Evolutionary conservation across 495 filamentous ascomycete genomes (phyloP).

Genomic region (Pyronema domesticum): DNA sequence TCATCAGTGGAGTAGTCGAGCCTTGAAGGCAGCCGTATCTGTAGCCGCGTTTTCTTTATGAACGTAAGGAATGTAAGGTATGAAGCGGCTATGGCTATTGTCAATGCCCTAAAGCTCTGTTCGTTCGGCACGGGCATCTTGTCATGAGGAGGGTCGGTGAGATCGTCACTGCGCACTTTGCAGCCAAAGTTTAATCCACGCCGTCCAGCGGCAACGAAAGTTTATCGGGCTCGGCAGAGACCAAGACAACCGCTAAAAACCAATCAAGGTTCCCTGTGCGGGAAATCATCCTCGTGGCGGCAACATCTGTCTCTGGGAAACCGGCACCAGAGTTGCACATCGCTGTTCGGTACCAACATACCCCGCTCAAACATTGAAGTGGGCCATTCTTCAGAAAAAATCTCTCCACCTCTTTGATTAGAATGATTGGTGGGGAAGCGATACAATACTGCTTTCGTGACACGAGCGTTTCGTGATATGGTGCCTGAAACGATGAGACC

Average conservation of each 20-base stretch:
- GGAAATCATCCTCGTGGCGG: not conserved
- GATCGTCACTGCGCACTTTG: too few relatives aligned
- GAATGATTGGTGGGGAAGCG: not conserved
- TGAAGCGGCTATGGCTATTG: too few relatives aligned
- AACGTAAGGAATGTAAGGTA: too few relatives aligned
- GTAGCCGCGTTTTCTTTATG: too few relatives aligned
- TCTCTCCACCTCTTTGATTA: not conserved
- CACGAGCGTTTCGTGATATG: conserved; percentile 3
- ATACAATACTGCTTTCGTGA: not conserved
- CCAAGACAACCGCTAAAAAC: too few relatives aligned
- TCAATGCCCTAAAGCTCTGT: too few relatives aligned
- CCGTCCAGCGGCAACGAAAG: not conserved
- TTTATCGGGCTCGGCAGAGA: not conserved
- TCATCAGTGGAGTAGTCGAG: too few relatives aligned
- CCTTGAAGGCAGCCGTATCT: too few relatives aligned
- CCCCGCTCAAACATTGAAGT: not conserved
- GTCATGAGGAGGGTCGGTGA: too few relatives aligned
- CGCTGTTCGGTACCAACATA: not conserved
- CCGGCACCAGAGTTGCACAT: not conserved
- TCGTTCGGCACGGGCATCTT: too few relatives aligned
- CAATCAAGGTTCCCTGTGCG: not conserved
- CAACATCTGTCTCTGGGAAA: not conserved
- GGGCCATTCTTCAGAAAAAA: not conserved
- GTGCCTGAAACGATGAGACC: not conserved
- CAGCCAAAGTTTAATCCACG: too few relatives aligned